Conservation (phyloP, 345 rosid species). For the Atalantia buxifolia region DNA sequence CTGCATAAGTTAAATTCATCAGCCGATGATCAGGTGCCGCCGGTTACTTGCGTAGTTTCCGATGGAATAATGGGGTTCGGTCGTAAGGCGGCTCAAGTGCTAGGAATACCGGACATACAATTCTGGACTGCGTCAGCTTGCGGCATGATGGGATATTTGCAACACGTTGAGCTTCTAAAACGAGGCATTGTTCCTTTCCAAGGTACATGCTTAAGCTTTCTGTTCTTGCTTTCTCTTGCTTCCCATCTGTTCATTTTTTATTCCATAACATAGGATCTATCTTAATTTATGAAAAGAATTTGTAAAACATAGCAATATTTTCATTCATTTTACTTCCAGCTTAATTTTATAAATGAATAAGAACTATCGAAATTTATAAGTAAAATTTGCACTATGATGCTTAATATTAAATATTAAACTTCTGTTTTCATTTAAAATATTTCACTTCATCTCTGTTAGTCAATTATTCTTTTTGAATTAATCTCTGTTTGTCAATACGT, state of each 20-base stretch:
- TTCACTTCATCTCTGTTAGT: no score
- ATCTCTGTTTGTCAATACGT: no score
- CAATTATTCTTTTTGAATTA: no score
- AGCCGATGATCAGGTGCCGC: neutral
- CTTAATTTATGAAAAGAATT: no score
- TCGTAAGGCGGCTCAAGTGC: neutral
- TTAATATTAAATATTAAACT: no score
- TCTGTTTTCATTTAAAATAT: no score
- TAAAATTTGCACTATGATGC: no score
- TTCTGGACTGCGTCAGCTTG: neutral
- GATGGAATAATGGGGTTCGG: neutral
- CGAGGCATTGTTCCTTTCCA: neutral
- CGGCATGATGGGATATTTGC: neutral
- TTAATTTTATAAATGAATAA: no score
- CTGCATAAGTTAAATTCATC: constrained; percentile 11
- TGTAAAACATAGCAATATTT: no score
- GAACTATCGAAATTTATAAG: no score
- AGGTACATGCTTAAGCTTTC: neutral
- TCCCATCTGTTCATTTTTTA: neutral
- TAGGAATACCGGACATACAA: neutral
- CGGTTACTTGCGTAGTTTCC: neutral
- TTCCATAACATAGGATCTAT: neutral
- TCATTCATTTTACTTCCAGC: no score
- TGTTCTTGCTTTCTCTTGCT: neutral
- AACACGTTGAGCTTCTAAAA: neutral